These are phyloP conservation scores for Saccharomycopsis schoenii DNA, from an alignment of 805 yeast genomes.

Conservation along the genomic window DNA sequence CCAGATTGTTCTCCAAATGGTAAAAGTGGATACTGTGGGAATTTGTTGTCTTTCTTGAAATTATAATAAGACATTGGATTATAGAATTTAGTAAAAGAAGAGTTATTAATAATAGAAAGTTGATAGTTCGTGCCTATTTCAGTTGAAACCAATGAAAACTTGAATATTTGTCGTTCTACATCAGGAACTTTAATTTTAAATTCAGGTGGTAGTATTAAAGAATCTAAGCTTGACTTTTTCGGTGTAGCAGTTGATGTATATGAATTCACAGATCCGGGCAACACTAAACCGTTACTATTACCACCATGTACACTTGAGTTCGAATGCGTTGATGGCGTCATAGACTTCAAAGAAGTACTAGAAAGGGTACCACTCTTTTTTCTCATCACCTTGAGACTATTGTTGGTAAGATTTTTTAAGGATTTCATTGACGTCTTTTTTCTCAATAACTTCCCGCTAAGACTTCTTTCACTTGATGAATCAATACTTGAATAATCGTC, in stretches of 20 bases:
- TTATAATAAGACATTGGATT: constrained; percentile 12
- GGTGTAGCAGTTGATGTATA: background rate
- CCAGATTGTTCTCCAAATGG: constrained; percentile 14
- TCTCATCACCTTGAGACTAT: constrained; percentile 1
- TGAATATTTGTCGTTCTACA: constrained; percentile 35
- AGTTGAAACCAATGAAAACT: constrained; percentile 36
- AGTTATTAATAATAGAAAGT: constrained; percentile 20
- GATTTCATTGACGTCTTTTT: constrained; percentile 12
- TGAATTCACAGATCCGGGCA: constrained; percentile 2
- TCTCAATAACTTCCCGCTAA: background rate
- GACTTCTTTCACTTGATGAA: background rate
- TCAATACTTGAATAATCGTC: constrained; percentile 2
- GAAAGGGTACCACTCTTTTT: constrained; percentile 18
- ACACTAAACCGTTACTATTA: background rate
- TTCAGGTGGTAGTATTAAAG: constrained; percentile 35
- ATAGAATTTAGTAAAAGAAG: constrained; percentile 8
- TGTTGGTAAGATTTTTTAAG: constrained; percentile 9
- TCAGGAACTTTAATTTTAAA: constrained; percentile 36
- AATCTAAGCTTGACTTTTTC: constrained; percentile 15
- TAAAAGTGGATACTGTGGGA: constrained; percentile 16
- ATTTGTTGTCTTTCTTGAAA: constrained; percentile 8
- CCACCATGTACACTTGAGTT: background rate
- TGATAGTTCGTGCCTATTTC: constrained; percentile 31
- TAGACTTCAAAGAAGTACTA: constrained; percentile 16
- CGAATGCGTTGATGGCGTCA: constrained; percentile 5